Conservation (phyloP, 148 eudicot species). For the Rhododendron ovatum region DNA sequence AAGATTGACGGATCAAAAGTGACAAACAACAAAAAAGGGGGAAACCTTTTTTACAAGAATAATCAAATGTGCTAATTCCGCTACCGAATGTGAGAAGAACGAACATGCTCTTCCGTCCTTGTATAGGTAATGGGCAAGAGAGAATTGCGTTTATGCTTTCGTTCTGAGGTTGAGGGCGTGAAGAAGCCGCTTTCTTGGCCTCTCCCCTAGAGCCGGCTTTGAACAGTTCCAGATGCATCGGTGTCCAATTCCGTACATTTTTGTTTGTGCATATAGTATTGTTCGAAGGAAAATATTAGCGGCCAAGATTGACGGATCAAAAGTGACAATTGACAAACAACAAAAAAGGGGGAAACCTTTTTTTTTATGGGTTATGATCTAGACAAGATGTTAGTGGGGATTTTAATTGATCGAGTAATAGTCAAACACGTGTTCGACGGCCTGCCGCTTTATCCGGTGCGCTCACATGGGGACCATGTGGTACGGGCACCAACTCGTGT, state of each 20-base stretch:
- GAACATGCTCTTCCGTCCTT: no score
- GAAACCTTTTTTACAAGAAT: not conserved
- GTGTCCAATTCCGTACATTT: no score
- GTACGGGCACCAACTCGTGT: not conserved
- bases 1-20: not conserved
- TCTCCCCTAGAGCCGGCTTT: no score
- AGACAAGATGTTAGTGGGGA: not conserved
- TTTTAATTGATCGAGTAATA: not conserved
- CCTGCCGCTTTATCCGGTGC: not conserved
- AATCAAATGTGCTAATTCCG: no score
- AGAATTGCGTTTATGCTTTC: no score
- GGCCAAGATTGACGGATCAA: not conserved
- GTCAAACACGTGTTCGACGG: not conserved
- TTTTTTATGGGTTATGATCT: not conserved
- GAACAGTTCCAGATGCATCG: not conserved
- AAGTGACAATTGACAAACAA: not conserved
- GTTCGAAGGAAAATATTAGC: not conserved
- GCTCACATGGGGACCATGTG: not conserved
- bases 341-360: not conserved
- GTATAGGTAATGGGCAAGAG: no score
- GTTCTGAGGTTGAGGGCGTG: no score
- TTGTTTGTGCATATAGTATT: not conserved
- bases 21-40: not conserved
- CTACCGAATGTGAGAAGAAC: no score
- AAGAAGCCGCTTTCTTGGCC: no score